Percentiles rank a stretch among this genome's conserved stretches.
These are phyloP conservation scores for Pholiota conissans DNA, from an alignment of 768 basidiomycete species.

Conservation along the genomic window DNA sequence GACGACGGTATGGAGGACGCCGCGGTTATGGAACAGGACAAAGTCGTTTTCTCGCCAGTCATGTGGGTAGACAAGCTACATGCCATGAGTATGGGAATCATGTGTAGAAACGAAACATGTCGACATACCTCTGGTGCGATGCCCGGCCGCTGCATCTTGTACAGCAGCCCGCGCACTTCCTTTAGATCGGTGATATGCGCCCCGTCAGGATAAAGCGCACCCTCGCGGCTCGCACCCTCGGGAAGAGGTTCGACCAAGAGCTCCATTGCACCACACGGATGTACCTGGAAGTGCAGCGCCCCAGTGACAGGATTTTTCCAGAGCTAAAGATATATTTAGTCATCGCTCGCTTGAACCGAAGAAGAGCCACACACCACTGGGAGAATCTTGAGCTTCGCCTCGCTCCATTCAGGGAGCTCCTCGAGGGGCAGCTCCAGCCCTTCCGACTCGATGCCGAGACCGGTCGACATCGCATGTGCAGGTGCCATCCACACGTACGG, in stretches of 20 bases:
- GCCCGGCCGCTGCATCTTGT: slow-evolving; percentile 86
- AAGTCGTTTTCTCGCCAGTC: slow-evolving; percentile 77
- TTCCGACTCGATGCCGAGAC: slow-evolving; percentile 81
- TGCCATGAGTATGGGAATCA: not conserved
- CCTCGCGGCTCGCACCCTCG: slow-evolving; percentile 51
- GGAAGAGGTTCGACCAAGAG: slow-evolving; percentile 77
- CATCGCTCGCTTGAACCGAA: not conserved
- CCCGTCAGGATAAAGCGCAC: slow-evolving; percentile 82
- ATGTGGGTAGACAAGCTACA: slow-evolving; percentile 80
- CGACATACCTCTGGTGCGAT: slow-evolving; percentile 73
- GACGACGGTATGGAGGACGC: slow-evolving; percentile 79
- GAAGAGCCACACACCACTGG: slow-evolving; percentile 52
- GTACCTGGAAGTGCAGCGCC: slow-evolving; percentile 84
- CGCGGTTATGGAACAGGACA: slow-evolving; percentile 85
- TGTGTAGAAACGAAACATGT: not conserved
- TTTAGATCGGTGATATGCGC: slow-evolving; percentile 72
- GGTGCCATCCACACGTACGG: slow-evolving; percentile 92
- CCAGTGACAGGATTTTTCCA: slow-evolving; percentile 95
- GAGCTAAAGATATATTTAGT: slow-evolving; percentile 39
- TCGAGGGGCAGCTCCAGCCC: slow-evolving; percentile 64
- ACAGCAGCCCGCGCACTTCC: slow-evolving; percentile 70
- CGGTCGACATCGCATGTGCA: slow-evolving; percentile 71
- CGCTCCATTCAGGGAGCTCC: slow-evolving; percentile 83
- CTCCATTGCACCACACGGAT: slow-evolving; percentile 73
- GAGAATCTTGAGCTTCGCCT: slow-evolving; percentile 68